These are phyloP conservation scores for Leccinum uliginosum DNA, from an alignment of 768 basidiomycete species.

Conservation along the genomic window DNA sequence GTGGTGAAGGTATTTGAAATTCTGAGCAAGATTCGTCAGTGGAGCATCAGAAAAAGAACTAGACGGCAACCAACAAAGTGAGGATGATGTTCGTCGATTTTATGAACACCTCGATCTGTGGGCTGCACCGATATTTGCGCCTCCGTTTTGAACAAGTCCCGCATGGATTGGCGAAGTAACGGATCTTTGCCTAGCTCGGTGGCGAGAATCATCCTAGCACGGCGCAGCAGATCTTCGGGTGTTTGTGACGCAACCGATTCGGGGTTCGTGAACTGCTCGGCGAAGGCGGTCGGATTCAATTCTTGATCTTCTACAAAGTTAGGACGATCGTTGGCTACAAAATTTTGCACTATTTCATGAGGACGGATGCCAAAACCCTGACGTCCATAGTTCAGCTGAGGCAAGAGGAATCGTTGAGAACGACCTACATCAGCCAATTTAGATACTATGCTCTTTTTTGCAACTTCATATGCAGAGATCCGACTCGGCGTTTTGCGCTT, in stretches of 20 bases:
- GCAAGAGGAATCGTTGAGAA: neutral
- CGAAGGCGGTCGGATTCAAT: conserved; percentile 70
- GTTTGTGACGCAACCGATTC: conserved; percentile 54
- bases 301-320: conserved; percentile 82
- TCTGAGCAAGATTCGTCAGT: conserved; percentile 41
- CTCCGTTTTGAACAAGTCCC: conserved; percentile 68
- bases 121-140: conserved; percentile 78
- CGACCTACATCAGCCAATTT: conserved; percentile 73
- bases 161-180: conserved; percentile 70
- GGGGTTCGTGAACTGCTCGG: conserved; percentile 80
- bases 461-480: conserved; percentile 76
- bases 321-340: conserved; percentile 52
- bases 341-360: conserved; percentile 83
- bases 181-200: conserved; percentile 95
- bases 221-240: conserved; percentile 64
- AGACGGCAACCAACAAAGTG: conserved; percentile 53
- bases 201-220: conserved; percentile 77
- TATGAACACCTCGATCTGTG: conserved; percentile 78
- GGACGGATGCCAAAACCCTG: conserved; percentile 84
- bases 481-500: conserved; percentile 82
- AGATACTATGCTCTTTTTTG: conserved; percentile 73
- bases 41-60: neutral
- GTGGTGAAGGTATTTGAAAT: conserved; percentile 88
- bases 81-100: conserved; percentile 70
- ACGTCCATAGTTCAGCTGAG: neutral